Evolutionary conservation across 164 flowering plant species (phyloP).

Genomic region (Macadamia integrifolia): DNA sequence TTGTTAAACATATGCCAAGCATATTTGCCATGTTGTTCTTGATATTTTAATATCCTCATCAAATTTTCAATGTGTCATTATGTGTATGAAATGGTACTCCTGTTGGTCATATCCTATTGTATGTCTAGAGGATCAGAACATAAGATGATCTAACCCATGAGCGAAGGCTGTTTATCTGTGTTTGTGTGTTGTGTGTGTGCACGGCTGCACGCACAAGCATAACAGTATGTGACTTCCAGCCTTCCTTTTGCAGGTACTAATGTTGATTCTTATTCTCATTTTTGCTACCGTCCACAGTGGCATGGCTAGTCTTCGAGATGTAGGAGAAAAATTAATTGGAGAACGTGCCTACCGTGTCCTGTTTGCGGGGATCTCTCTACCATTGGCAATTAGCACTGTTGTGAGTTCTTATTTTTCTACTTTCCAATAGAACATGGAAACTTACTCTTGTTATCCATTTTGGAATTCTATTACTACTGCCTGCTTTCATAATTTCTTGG

Average conservation of each 20-base stretch:
- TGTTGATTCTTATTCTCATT: slow-evolving; percentile 66
- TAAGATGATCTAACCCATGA: background rate
- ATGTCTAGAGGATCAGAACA: background rate
- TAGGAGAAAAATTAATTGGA: slow-evolving; percentile 84
- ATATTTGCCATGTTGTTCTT: no score
- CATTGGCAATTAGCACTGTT: slow-evolving; percentile 80
- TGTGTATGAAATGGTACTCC: background rate
- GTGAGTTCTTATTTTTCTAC: slow-evolving; percentile 36
- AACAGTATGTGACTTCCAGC: slow-evolving; percentile 1
- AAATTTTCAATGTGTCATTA: background rate
- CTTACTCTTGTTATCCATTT: background rate
- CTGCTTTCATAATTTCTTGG: background rate
- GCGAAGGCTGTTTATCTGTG: background rate
- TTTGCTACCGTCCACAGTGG: slow-evolving; percentile 94
- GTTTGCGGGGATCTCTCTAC: slow-evolving; percentile 87
- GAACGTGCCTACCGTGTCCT: slow-evolving; percentile 87
- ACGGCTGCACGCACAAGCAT: background rate
- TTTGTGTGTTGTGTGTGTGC: background rate
- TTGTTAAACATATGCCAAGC: no score
- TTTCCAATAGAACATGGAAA: background rate
- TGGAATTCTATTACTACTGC: background rate
- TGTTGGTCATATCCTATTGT: background rate
- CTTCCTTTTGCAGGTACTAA: slow-evolving; percentile 62
- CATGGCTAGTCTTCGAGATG: slow-evolving; percentile 78
- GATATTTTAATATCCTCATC: background rate